Base-by-base conservation (phyloP, 768 basidiomycete genomes). In the Lactifluus volemus region DNA sequence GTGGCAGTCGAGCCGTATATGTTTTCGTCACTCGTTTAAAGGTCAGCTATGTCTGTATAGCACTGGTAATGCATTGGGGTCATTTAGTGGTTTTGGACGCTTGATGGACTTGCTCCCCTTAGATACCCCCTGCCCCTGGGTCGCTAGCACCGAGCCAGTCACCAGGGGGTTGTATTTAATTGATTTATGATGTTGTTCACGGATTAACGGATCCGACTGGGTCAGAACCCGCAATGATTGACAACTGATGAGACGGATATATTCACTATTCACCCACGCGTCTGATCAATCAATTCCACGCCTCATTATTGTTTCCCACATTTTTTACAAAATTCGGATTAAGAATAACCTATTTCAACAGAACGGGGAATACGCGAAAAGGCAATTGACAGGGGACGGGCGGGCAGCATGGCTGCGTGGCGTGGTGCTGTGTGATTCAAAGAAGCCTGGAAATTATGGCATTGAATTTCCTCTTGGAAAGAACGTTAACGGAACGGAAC, bases 1-100 rank as follows among this genome's bases (percentile, higher is more conserved):
- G 47, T 56, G 55, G 42, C 19, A 56, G 51, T 48, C 38, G 41
- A 34, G 34, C 52, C 14, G 5, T 45, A 17, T 55, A 39, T 39
- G 30, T 30, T 53, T 53, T 52, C 39, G 45, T 42, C 17, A 8
- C 42, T n/a, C 41, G 51, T 12, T 19, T 50, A 50, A 30, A 34
- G 17, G 9, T 21, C 49, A 55, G 25, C 19, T 58, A 55, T 14
- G 11, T 41, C 11, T 62, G 61, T 62, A 53, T 57, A 57, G 49
- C 32, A 53, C 15, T 58, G 49, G 45, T 58, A 34, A 45, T 29
- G 29, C 14, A 38, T 38, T 44, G 32, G 49, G 19, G 32, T 45
- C 38, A 21, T 45, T 30, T 21, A 48, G 42, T 52, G 49, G 42
- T 45, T 52, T 36, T 29, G 8, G 51, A 15, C 25, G 25, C 25